These are phyloP conservation scores for Xylariales sp. DNA, from an alignment of 2,329 filamentous ascomycete species.

Conservation along the genomic window DNA sequence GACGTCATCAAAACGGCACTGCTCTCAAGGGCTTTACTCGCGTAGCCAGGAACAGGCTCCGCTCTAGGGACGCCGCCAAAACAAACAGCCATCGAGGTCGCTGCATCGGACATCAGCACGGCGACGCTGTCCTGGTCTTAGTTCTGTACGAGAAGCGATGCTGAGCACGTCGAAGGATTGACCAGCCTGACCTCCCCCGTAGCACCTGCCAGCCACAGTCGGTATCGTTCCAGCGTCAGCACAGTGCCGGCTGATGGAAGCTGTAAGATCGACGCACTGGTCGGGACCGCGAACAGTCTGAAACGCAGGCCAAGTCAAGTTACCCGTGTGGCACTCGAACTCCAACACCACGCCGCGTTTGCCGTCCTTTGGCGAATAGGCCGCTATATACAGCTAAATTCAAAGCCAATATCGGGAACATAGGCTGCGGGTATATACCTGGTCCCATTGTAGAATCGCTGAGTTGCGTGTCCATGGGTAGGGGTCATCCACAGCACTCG, in stretches of 20 bases:
- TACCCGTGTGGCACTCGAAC: conserved; percentile 24
- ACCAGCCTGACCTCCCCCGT: conserved; percentile 19
- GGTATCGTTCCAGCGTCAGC: conserved; percentile 7
- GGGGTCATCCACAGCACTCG: too few relatives aligned
- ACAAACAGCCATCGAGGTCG: conserved; percentile 29
- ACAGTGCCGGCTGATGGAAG: conserved; percentile 24
- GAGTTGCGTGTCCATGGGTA: too few relatives aligned
- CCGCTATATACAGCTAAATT: conserved; percentile 31
- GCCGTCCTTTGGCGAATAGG: conserved; percentile 28
- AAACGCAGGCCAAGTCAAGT: conserved; percentile 24
- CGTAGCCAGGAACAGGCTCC: conserved; percentile 22
- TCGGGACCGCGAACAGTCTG: conserved; percentile 25
- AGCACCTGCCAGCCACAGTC: conserved; percentile 27
- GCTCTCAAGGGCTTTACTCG: conserved; percentile 30
- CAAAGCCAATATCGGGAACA: conserved; percentile 27
- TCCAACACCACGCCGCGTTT: conserved; percentile 22
- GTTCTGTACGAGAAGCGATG: conserved; percentile 30
- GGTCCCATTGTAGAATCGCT: too few relatives aligned
- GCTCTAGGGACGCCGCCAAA: conserved; percentile 26
- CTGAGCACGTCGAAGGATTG: conserved; percentile 24
- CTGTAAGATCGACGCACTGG: conserved; percentile 22
- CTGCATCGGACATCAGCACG: conserved; percentile 29
- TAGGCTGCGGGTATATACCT: too few relatives aligned
- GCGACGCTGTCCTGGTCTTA: conserved; percentile 22
- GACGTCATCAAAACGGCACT: conserved; percentile 30